Evolutionary conservation across 345 rosid species (phyloP).

Genomic region (Citropsis articulata): DNA sequence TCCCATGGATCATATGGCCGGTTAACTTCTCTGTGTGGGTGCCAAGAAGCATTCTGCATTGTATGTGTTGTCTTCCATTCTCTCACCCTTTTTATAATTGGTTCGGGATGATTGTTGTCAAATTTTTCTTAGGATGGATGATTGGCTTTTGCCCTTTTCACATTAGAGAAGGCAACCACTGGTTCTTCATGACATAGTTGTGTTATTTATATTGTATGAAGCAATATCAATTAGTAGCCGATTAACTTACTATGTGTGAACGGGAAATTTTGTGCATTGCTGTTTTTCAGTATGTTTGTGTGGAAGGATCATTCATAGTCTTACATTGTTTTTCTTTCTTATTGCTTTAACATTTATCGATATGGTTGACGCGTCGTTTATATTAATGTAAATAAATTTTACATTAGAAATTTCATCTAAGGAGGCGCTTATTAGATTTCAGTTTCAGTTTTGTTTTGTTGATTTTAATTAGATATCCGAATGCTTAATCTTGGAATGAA

Average conservation of each 20-base stretch:
- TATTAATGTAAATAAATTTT: background rate
- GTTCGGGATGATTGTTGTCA: background rate
- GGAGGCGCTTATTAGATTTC: background rate
- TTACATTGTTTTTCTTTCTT: too few relatives aligned
- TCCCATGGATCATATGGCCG: background rate
- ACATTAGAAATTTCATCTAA: background rate
- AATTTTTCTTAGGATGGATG: background rate
- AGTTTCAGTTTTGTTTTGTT: background rate
- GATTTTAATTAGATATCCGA: background rate
- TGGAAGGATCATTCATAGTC: background rate
- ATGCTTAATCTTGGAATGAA: background rate
- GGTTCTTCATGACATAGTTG: background rate
- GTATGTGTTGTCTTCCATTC: background rate
- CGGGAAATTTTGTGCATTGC: background rate
- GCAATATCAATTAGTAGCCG: background rate
- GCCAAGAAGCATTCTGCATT: background rate
- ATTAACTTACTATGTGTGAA: background rate
- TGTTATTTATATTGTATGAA: background rate
- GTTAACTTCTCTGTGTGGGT: constrained; percentile 1
- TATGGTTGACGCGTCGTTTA: background rate
- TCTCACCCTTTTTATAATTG: background rate
- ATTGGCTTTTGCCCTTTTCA: background rate
- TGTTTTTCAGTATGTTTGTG: background rate
- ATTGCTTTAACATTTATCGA: background rate
- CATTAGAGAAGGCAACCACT: background rate